Conservation (phyloP, 305 asterid genomes). For the Fraxinus xanthoxyloides region DNA sequence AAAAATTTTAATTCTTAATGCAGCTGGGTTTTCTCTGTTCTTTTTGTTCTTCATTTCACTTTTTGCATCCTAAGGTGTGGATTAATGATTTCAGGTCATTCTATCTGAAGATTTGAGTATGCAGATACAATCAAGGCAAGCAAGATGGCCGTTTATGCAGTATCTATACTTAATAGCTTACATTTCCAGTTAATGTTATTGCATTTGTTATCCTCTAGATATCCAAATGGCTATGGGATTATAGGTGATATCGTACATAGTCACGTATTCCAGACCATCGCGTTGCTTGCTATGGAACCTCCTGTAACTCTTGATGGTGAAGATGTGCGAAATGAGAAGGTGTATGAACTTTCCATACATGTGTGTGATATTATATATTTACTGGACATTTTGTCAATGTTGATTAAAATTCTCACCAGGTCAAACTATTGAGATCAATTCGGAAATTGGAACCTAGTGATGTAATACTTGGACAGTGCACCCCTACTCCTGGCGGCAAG, state of each 20-base stretch:
- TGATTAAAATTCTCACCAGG: slow-evolving; percentile 25
- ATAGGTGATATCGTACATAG: slow-evolving; percentile 55
- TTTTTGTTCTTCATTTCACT: not conserved
- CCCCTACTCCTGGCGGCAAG: slow-evolving; percentile 22
- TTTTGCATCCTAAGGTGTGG: not conserved
- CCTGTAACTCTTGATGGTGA: slow-evolving; percentile 43
- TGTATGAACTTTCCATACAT: not conserved
- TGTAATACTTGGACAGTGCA: slow-evolving; percentile 39
- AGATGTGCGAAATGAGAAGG: slow-evolving; percentile 35
- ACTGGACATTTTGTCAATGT: slow-evolving; percentile 8
- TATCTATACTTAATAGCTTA: not conserved
- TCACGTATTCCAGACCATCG: slow-evolving; percentile 52
- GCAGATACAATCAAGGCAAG: slow-evolving; percentile 33
- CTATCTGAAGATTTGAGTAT: slow-evolving; percentile 38
- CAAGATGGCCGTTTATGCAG: not conserved
- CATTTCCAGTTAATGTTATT: not conserved
- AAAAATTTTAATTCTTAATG: not conserved
- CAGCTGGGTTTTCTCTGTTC: not conserved
- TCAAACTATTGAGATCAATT: slow-evolving; percentile 50
- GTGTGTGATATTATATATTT: not conserved
- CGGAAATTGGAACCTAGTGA: slow-evolving; percentile 41
- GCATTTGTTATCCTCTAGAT: slow-evolving; percentile 22
- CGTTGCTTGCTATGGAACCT: slow-evolving; percentile 61
- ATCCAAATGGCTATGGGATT: slow-evolving; percentile 39
- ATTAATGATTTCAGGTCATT: slow-evolving; percentile 31